Evolutionary conservation across 768 basidiomycete genomes (phyloP).

Genomic region (Aureoboletus auriporus): DNA sequence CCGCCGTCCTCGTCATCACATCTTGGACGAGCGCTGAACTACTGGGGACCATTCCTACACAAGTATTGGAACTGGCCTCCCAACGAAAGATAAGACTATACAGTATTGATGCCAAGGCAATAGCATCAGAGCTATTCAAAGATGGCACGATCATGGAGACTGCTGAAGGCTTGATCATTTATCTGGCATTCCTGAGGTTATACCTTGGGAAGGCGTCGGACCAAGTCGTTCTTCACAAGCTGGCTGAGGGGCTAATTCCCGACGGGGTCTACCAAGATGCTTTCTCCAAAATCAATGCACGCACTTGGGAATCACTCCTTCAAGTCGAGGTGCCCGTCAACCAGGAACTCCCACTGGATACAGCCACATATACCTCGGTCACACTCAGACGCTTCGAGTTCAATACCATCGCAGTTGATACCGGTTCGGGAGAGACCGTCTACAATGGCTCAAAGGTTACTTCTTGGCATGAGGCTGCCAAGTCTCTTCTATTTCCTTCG

Average conservation of each 20-base stretch:
- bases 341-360: constrained; percentile 14
- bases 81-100: constrained; percentile 56
- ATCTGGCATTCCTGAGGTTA: constrained; percentile 80
- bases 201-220: constrained; percentile 68
- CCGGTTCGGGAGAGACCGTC: constrained; percentile 51
- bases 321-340: constrained; percentile 45
- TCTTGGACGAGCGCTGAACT: constrained; percentile 77
- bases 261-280: constrained; percentile 38
- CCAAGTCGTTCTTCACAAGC: constrained; percentile 47
- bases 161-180: constrained; percentile 55
- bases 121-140: constrained; percentile 36
- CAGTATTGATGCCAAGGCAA: constrained; percentile 52
- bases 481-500: constrained; percentile 84
- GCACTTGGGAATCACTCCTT: constrained; percentile 64
- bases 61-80: constrained; percentile 38
- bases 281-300: constrained; percentile 50
- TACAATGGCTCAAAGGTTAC: constrained; percentile 58
- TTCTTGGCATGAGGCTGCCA: constrained; percentile 84
- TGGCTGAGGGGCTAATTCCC: constrained; percentile 46
- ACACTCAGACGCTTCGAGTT: constrained; percentile 58
- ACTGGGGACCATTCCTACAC: constrained; percentile 55
- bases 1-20: constrained; percentile 70
- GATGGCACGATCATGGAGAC: constrained; percentile 36
- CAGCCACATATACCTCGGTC: constrained; percentile 20
- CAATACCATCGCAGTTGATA: constrained; percentile 72